These are phyloP conservation scores for Penicillium egyptiacum DNA, from an alignment of 495 filamentous ascomycete species.

Conservation along the genomic window DNA sequence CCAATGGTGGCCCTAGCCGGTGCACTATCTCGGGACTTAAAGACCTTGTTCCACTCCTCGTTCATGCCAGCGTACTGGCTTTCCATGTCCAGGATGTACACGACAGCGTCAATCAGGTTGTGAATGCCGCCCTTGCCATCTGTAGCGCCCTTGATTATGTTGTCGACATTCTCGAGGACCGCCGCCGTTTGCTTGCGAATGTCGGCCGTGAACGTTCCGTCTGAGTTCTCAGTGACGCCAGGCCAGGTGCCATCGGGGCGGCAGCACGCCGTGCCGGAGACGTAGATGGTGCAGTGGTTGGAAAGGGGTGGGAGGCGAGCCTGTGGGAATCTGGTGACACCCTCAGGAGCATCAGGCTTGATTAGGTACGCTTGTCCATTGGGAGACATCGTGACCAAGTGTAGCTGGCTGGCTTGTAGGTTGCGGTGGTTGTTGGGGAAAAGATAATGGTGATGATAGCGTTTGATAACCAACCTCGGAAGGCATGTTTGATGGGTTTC, in stretches of 20 bases:
- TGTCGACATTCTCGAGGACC: constrained; percentile 32
- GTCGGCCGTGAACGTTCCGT: constrained; percentile 32
- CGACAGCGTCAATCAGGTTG: constrained; percentile 37
- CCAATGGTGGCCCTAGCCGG: constrained; percentile 37
- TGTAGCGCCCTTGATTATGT: constrained; percentile 35
- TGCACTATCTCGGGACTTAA: constrained; percentile 30
- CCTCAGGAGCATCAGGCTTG: constrained; percentile 28
- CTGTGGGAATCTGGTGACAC: constrained; percentile 31
- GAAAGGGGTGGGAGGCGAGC: constrained; percentile 33
- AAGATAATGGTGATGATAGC: neutral
- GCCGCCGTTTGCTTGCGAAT: constrained; percentile 37
- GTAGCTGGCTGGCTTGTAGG: neutral
- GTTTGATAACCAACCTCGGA: neutral
- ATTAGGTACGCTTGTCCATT: constrained; percentile 39
- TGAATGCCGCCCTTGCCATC: constrained; percentile 31
- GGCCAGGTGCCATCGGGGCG: constrained; percentile 24
- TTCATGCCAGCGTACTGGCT: constrained; percentile 41
- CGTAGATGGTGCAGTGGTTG: constrained; percentile 35
- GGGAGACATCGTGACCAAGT: constrained; percentile 21
- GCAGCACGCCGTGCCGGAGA: constrained; percentile 32
- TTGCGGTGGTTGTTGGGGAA: neutral
- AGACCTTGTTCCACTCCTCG: constrained; percentile 43
- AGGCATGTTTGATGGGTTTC: neutral
- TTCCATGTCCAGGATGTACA: constrained; percentile 40
- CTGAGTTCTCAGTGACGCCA: constrained; percentile 32